Base-by-base conservation (phyloP, 2,329 filamentous ascomycete genomes). In the Pseudocercospora fijiensis region DNA sequence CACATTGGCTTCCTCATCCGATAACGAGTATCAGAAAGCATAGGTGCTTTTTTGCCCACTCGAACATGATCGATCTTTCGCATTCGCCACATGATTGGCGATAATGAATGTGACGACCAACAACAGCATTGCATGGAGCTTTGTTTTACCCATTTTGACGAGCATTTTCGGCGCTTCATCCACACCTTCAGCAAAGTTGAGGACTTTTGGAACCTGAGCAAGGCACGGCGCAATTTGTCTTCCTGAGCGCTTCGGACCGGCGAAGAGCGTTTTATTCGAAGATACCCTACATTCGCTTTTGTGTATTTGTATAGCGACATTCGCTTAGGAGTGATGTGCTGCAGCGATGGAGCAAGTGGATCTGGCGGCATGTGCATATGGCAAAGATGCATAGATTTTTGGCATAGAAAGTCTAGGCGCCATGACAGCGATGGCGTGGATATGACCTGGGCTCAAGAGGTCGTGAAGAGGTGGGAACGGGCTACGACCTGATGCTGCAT, bases 1-100 rank as follows among this genome's bases (percentile, higher is more conserved):
- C 57, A 86, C 84, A 7, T 75, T 86, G 57, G 81, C 79, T 57
- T 69, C 71, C 6, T 66, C 64, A 41, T 70, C 69, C 41, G 69
- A 71, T 57, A 69, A 67, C 41, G 69, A 71, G 60, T 67, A 71
- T 49, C 67, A 68, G 57, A 71, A 71, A 65, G 65, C 68, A 65
- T 71, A 71, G 65, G 43, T 52, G 51, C 53, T 51, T 47, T 51
- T 24, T 30, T 55, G 33, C 26, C 56, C 24, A 51, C 27, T 58
- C 20, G 18, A 63, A 57, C 27, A 33, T 18, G 53, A 58, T 57
- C 53, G 58, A 43, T 61, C 58, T 47, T 60, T 52, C 57, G 45
- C 66, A 58, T 55, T 58, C 28, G 56, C 51, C 62, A 64, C 56
- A 52, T 58, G 62, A 55, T 56, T 51, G 55, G 63, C 59, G 55